A percentile compares a stretch with the other conserved stretches of the same genome.
These are phyloP conservation scores for Adansonia digitata DNA, from an alignment of 345 rosid genomes.

Conservation along the genomic window DNA sequence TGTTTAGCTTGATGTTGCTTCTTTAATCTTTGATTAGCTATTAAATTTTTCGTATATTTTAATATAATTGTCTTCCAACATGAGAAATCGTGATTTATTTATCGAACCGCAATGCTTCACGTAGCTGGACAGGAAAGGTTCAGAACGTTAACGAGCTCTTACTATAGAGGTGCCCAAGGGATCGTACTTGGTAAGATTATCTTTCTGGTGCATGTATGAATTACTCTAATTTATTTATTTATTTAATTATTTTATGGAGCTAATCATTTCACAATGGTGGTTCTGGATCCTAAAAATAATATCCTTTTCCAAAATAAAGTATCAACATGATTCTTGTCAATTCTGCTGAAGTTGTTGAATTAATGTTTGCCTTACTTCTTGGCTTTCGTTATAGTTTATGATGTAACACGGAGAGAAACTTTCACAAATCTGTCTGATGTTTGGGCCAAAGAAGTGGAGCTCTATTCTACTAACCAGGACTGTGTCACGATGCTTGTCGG, in stretches of 20 bases:
- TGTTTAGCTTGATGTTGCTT: not conserved
- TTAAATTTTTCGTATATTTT: not conserved
- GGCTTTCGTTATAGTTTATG: slow-evolving; percentile 55
- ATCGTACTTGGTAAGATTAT: slow-evolving; percentile 72
- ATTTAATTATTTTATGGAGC: not conserved
- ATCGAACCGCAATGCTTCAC: slow-evolving; percentile 17
- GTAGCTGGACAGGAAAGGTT: slow-evolving; percentile 98
- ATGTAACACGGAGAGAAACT: slow-evolving; percentile 83
- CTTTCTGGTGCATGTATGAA: not conserved
- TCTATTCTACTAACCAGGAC: slow-evolving; percentile 71
- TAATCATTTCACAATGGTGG: not conserved
- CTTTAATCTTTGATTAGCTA: not conserved
- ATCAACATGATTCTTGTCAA: not conserved
- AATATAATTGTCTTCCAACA: not conserved
- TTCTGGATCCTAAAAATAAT: not conserved
- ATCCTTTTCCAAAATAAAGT: not conserved
- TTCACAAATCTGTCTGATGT: slow-evolving; percentile 78
- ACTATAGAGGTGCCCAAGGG: slow-evolving; percentile 94
- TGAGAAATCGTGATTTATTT: not conserved
- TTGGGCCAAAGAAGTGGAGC: slow-evolving; percentile 91
- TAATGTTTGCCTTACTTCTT: not conserved
- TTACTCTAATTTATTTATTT: slow-evolving; percentile 7
- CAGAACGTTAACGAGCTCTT: slow-evolving; percentile 88
- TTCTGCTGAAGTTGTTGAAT: not conserved
- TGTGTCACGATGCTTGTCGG: slow-evolving; percentile 95